Base-by-base conservation (phyloP, 768 basidiomycete species). In the Termitomyces sp. region DNA sequence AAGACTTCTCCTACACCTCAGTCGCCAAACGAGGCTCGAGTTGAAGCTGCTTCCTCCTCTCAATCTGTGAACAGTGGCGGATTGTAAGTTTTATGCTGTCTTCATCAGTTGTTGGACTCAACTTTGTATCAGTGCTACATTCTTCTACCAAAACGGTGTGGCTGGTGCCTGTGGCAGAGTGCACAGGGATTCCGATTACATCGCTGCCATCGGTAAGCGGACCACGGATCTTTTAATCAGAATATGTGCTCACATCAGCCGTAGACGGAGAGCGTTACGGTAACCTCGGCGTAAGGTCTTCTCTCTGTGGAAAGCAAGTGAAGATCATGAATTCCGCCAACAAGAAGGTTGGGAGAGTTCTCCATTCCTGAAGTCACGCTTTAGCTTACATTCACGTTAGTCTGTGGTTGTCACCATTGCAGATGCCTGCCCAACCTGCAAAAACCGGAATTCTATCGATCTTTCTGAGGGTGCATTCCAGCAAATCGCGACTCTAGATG, bases 341-440 rank as follows among this genome's bases (percentile, higher is more conserved):
- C 71, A 75, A 78, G 49, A 81, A 84, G 69, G 76, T 74, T 60
- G 23, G 64, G 45, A 42, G 21, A 47, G 48, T 50, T 37, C 55
- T 21, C 41, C 35, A 31, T 45, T 46, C 40, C 41, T 12, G 19
- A 50, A 21, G 47, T 23, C 45, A 58, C 41, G 33, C 33, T 56
- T 50, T 56, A 26, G 41, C 42, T 55, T 1, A 56, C 43, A 28
- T 5, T 61, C 26, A 30, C n/a, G 31, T 62, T 23, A 75, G 69
- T 66, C 69, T n/a, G 78, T 89, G 56, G 75, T 69, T 3, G 91
- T 85, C 45, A 79, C 75, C 26, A 76, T 97, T 60, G 89, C 81
- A 12, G 92, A 94, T 62, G 85, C 78, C 38, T 97, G 93, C 77
- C 91, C 92, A 26, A 86, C 86, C 19, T 96, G 92, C 73, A 50